A percentile compares a stretch with the other conserved stretches of the same genome.
Evolutionary conservation across 164 flowering plant genomes (phyloP).

Genomic region (Kalanchoe fedtschenkoi): DNA sequence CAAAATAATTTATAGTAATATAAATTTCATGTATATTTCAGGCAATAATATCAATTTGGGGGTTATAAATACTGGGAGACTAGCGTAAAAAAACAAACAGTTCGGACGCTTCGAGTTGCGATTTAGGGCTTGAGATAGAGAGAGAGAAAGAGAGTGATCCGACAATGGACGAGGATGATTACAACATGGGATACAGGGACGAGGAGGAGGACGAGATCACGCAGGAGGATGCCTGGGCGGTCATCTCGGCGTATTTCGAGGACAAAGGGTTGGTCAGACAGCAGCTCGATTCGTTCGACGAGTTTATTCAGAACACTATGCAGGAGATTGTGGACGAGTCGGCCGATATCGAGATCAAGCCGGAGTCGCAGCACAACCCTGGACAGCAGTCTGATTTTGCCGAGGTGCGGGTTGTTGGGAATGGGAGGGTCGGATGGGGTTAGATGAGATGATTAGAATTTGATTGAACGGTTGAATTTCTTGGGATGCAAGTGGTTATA

Average conservation of each 20-base stretch:
- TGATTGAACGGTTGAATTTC: not conserved
- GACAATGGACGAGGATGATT: not conserved
- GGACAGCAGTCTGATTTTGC: slow-evolving; percentile 79
- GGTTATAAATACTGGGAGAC: no score
- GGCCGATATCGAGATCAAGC: slow-evolving; percentile 86
- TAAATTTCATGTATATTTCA: no score
- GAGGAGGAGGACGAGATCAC: slow-evolving; percentile 87
- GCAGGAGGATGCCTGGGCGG: slow-evolving; percentile 98
- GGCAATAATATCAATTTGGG: no score
- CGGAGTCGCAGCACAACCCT: slow-evolving; percentile 98
- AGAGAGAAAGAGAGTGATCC: no score
- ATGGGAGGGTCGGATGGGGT: no score
- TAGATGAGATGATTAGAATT: not conserved
- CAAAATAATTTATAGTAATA: no score
- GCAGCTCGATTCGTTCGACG: slow-evolving; percentile 94
- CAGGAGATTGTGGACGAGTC: slow-evolving; percentile 98
- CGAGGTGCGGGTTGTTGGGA: no score
- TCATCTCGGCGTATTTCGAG: slow-evolving; percentile 89
- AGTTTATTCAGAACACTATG: slow-evolving; percentile 97
- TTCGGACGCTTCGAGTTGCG: not conserved
- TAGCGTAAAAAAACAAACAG: no score
- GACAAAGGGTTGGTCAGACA: slow-evolving; percentile 95
- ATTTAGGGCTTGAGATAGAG: not conserved
- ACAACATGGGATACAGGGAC: slow-evolving; percentile 7
- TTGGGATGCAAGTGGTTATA: no score